Evolutionary conservation across 345 rosid genomes (phyloP), one percentile per base, ranked within the genome.

Genomic region (Brassica rapa): DNA sequence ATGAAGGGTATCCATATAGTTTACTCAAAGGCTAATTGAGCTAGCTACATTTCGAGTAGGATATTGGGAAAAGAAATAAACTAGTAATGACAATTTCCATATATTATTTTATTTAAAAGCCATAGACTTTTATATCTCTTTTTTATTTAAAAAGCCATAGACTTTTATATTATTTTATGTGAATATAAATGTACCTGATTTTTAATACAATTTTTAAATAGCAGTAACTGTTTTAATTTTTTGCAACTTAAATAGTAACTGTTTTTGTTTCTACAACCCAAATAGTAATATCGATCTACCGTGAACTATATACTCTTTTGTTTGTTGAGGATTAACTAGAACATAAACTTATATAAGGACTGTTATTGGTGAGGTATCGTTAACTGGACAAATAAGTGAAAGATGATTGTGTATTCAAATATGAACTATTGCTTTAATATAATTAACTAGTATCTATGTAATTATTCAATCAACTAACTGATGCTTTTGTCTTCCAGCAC

Each of bases 401-500:
- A 64, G 11, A 49, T 33, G n/a, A 71, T 49, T 23, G 59, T 21
- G 35, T 33, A 21, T 14, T 65, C 21, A 16, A 73, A 33, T 55
- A 53, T 33, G 56, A 55, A 15, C 66, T 75, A 56, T 37, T 62
- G 62, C 46, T 67, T 75, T 57, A 4, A 23, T 33, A 65, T 53
- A 66, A 37, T 67, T 75, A 56, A 59, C n/a, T 59, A 75, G 15
- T 59, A 14, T 55, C 39, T 24, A 35, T 66, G 72, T 23, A 37
- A 66, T 15, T 75, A 12, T 66, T 67, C 73, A 75, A 57, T 57
- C 72, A 67, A 67, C 67, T 67, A 67, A 67, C 30, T 43, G 79
- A 67, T 67, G 79, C 30, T 59, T 75, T 59, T 67, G 60, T 25
- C 61, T 62, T 75, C 29, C 9, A 75, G 78, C 78, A 35, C 56